Evolutionary conservation across 164 flowering plant species (phyloP).

Genomic region (Chloranthus sessilifolius): DNA sequence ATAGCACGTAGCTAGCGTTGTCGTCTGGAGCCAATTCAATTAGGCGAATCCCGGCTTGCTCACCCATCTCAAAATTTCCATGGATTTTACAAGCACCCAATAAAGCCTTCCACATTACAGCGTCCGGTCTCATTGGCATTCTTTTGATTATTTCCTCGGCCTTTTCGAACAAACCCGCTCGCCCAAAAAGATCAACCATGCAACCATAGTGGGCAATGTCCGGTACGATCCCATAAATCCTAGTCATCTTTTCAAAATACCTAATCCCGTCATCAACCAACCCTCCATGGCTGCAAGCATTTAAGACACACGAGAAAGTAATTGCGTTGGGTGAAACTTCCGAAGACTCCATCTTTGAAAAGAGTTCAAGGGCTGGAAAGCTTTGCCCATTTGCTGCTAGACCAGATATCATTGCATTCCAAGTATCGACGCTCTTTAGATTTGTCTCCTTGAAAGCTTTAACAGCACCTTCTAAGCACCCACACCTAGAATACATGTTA

Average conservation of each 20-base stretch:
- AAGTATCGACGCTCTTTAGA: slow-evolving; percentile 7
- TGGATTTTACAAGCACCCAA: slow-evolving; percentile 14
- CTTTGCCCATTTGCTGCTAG: slow-evolving; percentile 14
- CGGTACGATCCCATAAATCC: slow-evolving; percentile 10
- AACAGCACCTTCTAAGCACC: slow-evolving; percentile 9
- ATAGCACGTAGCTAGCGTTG: slow-evolving; percentile 8
- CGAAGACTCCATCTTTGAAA: slow-evolving; percentile 1
- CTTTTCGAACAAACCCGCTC: slow-evolving; percentile 10
- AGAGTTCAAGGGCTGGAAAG: slow-evolving; percentile 9
- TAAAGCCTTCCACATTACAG: slow-evolving; percentile 12
- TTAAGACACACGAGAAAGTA: slow-evolving; percentile 8
- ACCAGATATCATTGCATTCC: slow-evolving; percentile 17
- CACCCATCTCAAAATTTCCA: slow-evolving; percentile 14
- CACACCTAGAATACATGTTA: slow-evolving; percentile 14
- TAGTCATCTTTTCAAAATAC: slow-evolving; percentile 2
- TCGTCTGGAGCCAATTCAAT: slow-evolving; percentile 13
- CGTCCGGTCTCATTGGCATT: slow-evolving; percentile 11
- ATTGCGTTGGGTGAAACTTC: slow-evolving; percentile 11
- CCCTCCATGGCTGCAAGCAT: slow-evolving; percentile 16
- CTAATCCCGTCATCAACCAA: slow-evolving; percentile 5
- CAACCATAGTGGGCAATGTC: slow-evolving; percentile 11
- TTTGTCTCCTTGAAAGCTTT: slow-evolving; percentile 4
- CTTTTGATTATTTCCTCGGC: slow-evolving; percentile 7
- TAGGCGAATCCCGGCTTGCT: slow-evolving; percentile 6
- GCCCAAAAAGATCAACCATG: slow-evolving; percentile 14